Base-by-base conservation (phyloP, 495 filamentous ascomycete species). In the Chaetomium tenue region DNA sequence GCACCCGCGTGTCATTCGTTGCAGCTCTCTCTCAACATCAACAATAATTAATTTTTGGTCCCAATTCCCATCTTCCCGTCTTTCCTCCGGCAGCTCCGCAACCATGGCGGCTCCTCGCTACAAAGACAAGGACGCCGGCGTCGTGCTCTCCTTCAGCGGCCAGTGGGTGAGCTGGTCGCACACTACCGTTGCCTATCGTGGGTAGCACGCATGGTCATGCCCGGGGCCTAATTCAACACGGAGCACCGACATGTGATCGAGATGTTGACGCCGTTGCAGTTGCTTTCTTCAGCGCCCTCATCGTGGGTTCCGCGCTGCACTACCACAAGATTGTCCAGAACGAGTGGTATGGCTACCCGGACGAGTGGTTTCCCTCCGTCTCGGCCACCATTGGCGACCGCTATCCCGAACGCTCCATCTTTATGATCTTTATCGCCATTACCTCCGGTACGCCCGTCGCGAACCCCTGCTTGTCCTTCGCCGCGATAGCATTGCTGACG, bases 321-420 rank as follows among this genome's bases (percentile, higher is more conserved):
- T 97, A 93, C 76, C 86, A 88, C 68, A 98, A 98, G 82, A 99
- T 99, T 61, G 95, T 99, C 22, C 82, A 96, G 76, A 99, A 99
- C 75, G 91, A 99, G 78, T 89, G 94, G 79, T 97, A 90, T 78
- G 90, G 95, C 70, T 99, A 97, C 76, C 95, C 95, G 2, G 81
- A 96, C 47, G 95, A 99, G 83, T 99, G 95, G 95, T 98, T 99
- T 68, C 95, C 95, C 46, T 99, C 95, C 25, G 95, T 99, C 28
- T 97, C 93, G 33, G 87, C 95, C 16, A 97, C 95, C n/a, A 99
- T 99, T 75, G 95, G 95, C 65, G 95, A 99, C 70, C 88, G 94
- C 39, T 98, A 98, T 73, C 95, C 95, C 33, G 95, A 99, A 75
- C 88, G 95, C 53, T 96, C 94, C 18, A 87, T 98, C 63, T 99